Base-by-base conservation (phyloP, 176 grass and related monocot species). In the Eragrostis nindensis region DNA sequence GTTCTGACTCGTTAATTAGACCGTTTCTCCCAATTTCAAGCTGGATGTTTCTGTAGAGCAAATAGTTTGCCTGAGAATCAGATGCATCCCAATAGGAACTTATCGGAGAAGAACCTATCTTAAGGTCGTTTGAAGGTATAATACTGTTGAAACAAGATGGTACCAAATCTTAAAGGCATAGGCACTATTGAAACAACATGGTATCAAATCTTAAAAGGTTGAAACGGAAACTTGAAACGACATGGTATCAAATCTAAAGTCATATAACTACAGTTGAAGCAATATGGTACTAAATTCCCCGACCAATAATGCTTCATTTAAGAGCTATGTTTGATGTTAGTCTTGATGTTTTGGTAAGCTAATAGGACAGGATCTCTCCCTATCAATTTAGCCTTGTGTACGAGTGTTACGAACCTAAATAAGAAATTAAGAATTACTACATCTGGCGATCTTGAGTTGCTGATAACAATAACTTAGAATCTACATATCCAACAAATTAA, bases 21-120 rank as follows among this genome's bases (percentile, higher is more conserved):
- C 12, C 44, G 18, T 50, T 85, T 54, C 75, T 71, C 44, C 25
- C 39, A 42, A 81, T 67, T 54, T 80, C 62, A 68, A 70, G 70
- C 45, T 7, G 11, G 64, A 8, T 61, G 60, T 38, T 45, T 18
- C 54, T 36, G 67, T 68, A 43, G 38, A 79, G 6, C 19, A 71
- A 77, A n/a, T 29, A 73, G 52, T 84, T 88, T 80, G 70, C 36
- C 49, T 62, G 25, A 68, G 70, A 60, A 84, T 75, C 76, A 63
- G 70, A 80, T 80, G 70, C 70, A 84, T 63, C 66, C 17, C 18
- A 79, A 71, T 53, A 79, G 25, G 62, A 74, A 62, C 60, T 80
- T 75, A 1, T 14, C 69, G 76, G 25, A 1, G 30, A 80, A 62
- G 63, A 84, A 75, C 80, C 45, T 84, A 54, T 69, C 62, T 53